Conservation (phyloP, 345 rosid genomes). For the Citrus glauca region DNA sequence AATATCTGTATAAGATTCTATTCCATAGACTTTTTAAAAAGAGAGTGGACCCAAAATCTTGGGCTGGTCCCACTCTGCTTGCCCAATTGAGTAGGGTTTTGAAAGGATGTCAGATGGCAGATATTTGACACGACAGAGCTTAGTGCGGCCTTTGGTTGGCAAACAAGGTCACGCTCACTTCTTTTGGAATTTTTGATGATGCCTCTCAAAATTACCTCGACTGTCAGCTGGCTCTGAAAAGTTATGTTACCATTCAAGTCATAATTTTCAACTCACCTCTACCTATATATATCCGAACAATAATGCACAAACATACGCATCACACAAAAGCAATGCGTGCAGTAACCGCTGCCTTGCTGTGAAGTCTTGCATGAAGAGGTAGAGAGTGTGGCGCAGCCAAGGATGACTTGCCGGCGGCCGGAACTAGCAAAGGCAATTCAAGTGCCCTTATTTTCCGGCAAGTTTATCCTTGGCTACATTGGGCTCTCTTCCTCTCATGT, state of each 20-base stretch:
- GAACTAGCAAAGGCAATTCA: not conserved
- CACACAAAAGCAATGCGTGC: not conserved
- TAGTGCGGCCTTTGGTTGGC: constrained; percentile 1
- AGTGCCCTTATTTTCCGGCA: constrained; percentile 7
- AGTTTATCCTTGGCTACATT: constrained; percentile 25
- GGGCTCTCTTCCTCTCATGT: constrained; percentile 22
- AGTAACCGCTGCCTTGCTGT: not conserved
- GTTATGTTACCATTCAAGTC: not conserved
- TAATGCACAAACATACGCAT: not conserved
- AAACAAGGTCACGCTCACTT: not conserved
- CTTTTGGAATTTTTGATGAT: constrained; percentile 5
- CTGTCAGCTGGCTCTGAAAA: not conserved
- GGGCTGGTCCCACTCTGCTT: not conserved
- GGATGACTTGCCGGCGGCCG: constrained; percentile 31
- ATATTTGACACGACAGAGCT: not conserved
- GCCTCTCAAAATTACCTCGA: not conserved
- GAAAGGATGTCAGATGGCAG: not conserved
- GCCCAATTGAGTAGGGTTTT: not conserved
- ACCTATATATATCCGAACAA: not conserved
- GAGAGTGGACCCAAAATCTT: constrained; percentile 6
- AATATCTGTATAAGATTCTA: constrained; percentile 6
- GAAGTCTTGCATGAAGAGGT: constrained; percentile 16
- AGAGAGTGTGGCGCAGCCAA: constrained; percentile 18
- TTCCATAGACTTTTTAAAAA: constrained; percentile 2
- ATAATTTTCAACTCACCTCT: not conserved